Conservation (phyloP, 139 green algal genomes). For the Chlamydomonas applanata region DNA sequence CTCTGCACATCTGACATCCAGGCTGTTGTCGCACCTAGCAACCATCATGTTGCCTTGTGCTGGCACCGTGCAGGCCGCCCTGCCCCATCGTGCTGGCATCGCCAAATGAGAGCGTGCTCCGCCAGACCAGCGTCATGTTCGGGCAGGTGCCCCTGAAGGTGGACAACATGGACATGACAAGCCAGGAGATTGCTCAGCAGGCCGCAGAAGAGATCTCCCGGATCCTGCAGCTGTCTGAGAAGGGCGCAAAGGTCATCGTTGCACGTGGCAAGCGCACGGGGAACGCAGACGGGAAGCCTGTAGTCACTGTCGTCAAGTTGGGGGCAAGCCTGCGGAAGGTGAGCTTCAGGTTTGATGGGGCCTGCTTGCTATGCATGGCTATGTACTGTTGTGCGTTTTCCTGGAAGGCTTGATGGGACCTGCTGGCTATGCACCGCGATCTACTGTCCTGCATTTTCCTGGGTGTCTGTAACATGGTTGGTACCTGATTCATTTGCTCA, state of each 20-base stretch:
- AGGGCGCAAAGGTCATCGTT: conserved; percentile 34
- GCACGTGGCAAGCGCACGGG: conserved; percentile 15
- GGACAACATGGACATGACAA: background rate
- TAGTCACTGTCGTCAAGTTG: conserved; percentile 30
- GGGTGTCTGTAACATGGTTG: too few relatives aligned
- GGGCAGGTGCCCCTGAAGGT: conserved; percentile 45
- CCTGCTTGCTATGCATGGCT: too few relatives aligned
- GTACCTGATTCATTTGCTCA: too few relatives aligned
- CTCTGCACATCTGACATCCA: too few relatives aligned
- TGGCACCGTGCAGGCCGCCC: conserved; percentile 45
- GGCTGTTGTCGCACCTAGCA: too few relatives aligned
- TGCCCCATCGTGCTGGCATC: conserved; percentile 49
- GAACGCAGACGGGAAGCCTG: conserved; percentile 34
- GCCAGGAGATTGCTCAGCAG: background rate
- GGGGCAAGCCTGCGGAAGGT: conserved; percentile 29
- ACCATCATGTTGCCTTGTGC: too few relatives aligned
- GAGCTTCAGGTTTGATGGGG: too few relatives aligned
- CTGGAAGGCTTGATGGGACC: too few relatives aligned
- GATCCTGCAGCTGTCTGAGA: background rate
- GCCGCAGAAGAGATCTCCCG: conserved; percentile 5
- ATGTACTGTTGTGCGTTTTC: too few relatives aligned
- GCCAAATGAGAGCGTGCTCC: conserved; percentile 44
- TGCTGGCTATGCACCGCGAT: too few relatives aligned
- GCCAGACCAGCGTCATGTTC: conserved; percentile 38
- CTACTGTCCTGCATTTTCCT: too few relatives aligned